phyloP scores from a whole-genome alignment of 2,329 filamentous ascomycete genomes.

The Xylariales sp. region DNA sequence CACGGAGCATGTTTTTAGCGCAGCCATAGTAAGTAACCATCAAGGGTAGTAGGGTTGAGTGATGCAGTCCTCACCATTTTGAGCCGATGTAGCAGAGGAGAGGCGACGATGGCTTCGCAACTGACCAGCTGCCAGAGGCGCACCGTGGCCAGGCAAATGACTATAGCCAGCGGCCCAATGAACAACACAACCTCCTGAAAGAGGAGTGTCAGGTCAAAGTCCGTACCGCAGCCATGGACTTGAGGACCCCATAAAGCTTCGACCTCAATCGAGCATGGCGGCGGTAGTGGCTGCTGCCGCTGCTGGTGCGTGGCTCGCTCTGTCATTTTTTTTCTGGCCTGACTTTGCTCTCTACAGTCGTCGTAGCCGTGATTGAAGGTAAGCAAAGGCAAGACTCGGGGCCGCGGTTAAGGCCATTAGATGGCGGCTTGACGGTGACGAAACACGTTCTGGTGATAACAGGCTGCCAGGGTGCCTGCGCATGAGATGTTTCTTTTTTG shows the following conservation, averaged over 20 bases:
- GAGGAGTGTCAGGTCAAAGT: constrained; percentile 6
- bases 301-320: not conserved
- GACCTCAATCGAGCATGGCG: not conserved
- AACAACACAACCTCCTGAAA: constrained; percentile 8
- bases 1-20: too few relatives aligned
- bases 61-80: constrained; percentile 1
- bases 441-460: too few relatives aligned
- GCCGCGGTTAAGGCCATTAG: too few relatives aligned
- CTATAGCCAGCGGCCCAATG: constrained; percentile 1
- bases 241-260: constrained; percentile 3
- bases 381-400: too few relatives aligned
- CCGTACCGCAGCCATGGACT: constrained; percentile 6
- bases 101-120: constrained; percentile 1
- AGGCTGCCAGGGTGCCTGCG: too few relatives aligned
- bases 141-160: not conserved
- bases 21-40: too few relatives aligned
- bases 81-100: not conserved
- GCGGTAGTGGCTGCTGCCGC: not conserved
- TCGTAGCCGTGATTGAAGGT: too few relatives aligned
- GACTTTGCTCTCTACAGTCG: too few relatives aligned
- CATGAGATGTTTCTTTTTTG: too few relatives aligned
- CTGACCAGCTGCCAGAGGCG: constrained; percentile 3
- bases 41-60: too few relatives aligned
- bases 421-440: too few relatives aligned
- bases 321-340: too few relatives aligned